Base-by-base conservation (phyloP, 2,329 filamentous ascomycete genomes). In the Botrytis medusae region DNA sequence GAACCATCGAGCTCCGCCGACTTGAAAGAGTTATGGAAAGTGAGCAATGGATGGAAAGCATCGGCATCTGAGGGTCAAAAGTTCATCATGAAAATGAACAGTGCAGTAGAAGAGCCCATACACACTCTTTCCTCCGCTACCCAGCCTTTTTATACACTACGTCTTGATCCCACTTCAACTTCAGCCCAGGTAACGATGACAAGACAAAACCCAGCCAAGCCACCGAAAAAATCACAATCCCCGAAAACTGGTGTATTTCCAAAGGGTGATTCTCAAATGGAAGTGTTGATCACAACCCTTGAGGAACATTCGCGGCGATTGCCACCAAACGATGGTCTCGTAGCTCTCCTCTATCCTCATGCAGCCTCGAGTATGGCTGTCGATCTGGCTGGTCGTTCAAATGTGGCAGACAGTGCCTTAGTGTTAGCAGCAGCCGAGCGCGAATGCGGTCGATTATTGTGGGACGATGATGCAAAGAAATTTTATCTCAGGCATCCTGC, bases 391-490 rank as follows among this genome's bases (percentile, higher is more conserved):
- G 77, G 78, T 51, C 81, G 79, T 67, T 72, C 79, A 34, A 75
- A 76, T 73, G 85, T 87, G 40, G 83, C 90, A 4, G 89, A 92
- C 79, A 84, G 87, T 2, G 84, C 86, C 0, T 86, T 91, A 16
- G 85, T 90, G 16, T 85, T 90, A 6, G 85, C 86, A 73, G 87
- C 90, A 48, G 91, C 91, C 0, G 89, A 92, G 79, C 86, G 87
- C 46, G 91, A 94, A 82, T 90, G 89, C 77, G 92, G 89, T 37
- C 86, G 90, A 3, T 86, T 95, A 2, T 88, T 92, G n/a, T 94
- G 91, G 88, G 89, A 91, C 78, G 87, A 88, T 44, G 89, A 91
- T 78, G 86, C 84, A 73, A 81, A 82, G 9, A 86, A 83, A 77
- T 86, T 90, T 80, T 91, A 88, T 80, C 84, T 91, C n/a, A 88